Evolutionary conservation across 2,329 filamentous ascomycete species (phyloP), one percentile per base, ranked within the genome.

Genomic region (Penicillium crustosum): DNA sequence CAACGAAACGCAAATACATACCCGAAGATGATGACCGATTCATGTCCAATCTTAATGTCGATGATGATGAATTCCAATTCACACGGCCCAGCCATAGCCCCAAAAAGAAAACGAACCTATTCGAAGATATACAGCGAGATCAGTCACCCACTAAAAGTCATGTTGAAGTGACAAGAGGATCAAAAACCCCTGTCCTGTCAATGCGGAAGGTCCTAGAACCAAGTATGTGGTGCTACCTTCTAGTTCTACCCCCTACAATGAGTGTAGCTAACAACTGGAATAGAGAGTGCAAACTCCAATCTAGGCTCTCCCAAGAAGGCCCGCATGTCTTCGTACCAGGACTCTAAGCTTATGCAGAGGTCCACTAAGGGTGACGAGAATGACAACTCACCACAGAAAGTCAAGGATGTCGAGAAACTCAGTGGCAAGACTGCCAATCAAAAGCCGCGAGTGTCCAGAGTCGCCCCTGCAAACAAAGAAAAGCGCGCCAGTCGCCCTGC

Each of bases 1-100:
- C 81, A 21, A 86, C 81, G 25, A 86, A 86, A 71, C 78, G 84
- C 49, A 86, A 86, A 66, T 78, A 86, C 51, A 81, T 77, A 55
- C 77, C 81, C 19, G 76, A 81, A 41, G 82, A 85, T 39, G 78
- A 82, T 21, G 78, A 79, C 27, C 55, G 45, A n/a, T 59, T 66
- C 44, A 57, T 61, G 12, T 56, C 61, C 6, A 51, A 55, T 25
- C 35, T 57, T 2, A 41, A 41, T 19, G 41, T 49, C 17, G 66
- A 66, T 8, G 66, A 73, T 23, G 72, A 75, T 44, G 71, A 69
- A 52, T 75, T 75, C 49, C 63, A 74, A 60, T 75, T 72, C 49
- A 73, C 60, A 35, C 68, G 72, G 43, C 63, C 72, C 23, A 55
- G 36, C 42, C 60, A 61, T 19, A 63, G 58, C 48, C 61, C 68